Base-by-base conservation (phyloP, 2,329 filamentous ascomycete genomes). In the Fusarium robinianum region DNA sequence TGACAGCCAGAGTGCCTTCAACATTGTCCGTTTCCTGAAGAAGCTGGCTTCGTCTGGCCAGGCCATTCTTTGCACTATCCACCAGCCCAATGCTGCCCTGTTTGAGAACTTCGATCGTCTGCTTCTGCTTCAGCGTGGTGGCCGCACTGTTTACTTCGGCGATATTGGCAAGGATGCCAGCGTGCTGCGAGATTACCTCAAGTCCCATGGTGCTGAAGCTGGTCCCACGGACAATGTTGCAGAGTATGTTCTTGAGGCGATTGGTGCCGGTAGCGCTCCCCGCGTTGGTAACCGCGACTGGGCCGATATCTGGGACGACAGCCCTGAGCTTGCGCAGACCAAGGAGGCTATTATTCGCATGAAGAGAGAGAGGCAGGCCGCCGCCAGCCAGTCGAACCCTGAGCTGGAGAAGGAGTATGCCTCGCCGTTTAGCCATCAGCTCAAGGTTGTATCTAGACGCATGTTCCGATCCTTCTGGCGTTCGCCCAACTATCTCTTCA, bases 61-160 rank as follows among this genome's bases (percentile, higher is more conserved):
- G 64, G 90, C 90, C 8, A 90, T 95, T 56, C 78, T 95, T 4
- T 95, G 89, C 70, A 95, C 90, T 0, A 95, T 95, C 52, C 90
- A 95, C 66, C 90, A 95, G 65, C 90, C 90, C 2, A 92, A 90
- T 55, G 87, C 88, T 11, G 84, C 88, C 0, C 76, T 95, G 0
- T 95, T 96, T 57, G 88, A 94, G 66, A 86, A 90, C 67, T 96
- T 95, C 55, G 90, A 95, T 63, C 80, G 89, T 9, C 77, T 96
- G 2, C 72, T 95, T 5, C 76, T 95, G 3, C 77, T 95, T 3
- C 83, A 92, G 67, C 78, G 80, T 26, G 90, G 90, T 47, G 90
- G 90, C 4, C 79, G 84, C 41, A 88, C 87, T 32, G 88, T 95
- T 35, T 95, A 95, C 71, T 92, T 94, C 61, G 89, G 89, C 14